phyloP scores from a whole-genome alignment of 2,329 filamentous ascomycete genomes.

The Cryoendolithus antarcticus region DNA sequence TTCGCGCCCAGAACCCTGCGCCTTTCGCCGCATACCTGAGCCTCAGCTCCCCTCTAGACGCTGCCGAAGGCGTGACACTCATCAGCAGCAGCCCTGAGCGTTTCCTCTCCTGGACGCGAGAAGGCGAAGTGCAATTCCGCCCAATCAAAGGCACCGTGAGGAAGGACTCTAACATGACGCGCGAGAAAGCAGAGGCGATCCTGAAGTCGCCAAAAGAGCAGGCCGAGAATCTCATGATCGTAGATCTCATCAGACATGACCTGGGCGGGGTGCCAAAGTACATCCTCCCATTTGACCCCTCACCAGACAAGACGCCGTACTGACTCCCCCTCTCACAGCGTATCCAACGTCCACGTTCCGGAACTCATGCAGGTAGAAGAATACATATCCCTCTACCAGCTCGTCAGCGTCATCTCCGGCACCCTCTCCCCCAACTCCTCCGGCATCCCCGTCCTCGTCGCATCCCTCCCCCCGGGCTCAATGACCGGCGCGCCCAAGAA shows the following conservation, averaged over 20 bases:
- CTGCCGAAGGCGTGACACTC: conserved; percentile 42
- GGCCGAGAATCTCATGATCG: conserved; percentile 96
- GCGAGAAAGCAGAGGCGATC: conserved; percentile 58
- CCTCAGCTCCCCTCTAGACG: conserved; percentile 37
- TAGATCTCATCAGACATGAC: conserved; percentile 90
- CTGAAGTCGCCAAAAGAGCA: conserved; percentile 77
- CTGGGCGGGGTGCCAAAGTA: conserved; percentile 72
- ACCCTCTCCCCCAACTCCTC: conserved; percentile 39
- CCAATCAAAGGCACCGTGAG: conserved; percentile 97
- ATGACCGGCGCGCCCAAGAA: conserved; percentile 98
- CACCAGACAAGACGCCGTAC: neutral
- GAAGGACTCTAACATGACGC: conserved; percentile 56
- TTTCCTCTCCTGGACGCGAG: conserved; percentile 58
- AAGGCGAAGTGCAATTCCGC: conserved; percentile 60
- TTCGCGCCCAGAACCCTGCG: conserved; percentile 62
- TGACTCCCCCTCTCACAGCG: conserved; percentile 7
- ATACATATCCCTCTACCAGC: conserved; percentile 81
- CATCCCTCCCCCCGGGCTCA: conserved; percentile 73
- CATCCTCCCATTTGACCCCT: conserved; percentile 25
- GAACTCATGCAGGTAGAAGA: conserved; percentile 80
- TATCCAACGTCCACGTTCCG: conserved; percentile 52
- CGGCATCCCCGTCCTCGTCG: conserved; percentile 63
- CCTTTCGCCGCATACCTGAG: conserved; percentile 76
- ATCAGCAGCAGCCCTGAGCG: conserved; percentile 80
- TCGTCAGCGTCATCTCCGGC: conserved; percentile 78